Evolutionary conservation across 2,329 filamentous ascomycete genomes (phyloP).

Genomic region (Teratosphaeria destructans): DNA sequence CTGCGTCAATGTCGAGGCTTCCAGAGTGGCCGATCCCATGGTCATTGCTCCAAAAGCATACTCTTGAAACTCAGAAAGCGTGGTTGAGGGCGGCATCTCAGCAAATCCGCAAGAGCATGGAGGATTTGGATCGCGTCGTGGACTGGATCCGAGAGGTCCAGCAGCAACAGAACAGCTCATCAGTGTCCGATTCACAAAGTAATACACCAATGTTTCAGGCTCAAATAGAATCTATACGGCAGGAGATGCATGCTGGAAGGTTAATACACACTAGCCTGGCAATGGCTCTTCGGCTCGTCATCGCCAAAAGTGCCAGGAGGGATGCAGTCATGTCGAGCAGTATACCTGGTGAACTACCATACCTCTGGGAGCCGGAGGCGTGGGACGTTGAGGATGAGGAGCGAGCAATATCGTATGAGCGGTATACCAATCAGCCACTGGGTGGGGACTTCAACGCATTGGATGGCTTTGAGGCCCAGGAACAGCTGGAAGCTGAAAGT

Average conservation of each 20-base stretch:
- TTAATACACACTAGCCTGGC: background rate
- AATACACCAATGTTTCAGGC: background rate
- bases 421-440: background rate
- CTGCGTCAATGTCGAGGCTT: background rate
- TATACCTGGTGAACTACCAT: background rate
- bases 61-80: background rate
- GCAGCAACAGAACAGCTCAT: background rate
- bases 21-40: background rate
- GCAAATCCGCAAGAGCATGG: background rate
- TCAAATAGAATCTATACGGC: background rate
- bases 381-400: background rate
- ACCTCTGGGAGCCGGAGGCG: background rate
- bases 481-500: background rate
- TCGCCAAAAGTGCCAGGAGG: background rate
- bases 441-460: background rate
- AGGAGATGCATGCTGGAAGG: background rate
- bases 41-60: background rate
- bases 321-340: background rate
- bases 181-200: background rate
- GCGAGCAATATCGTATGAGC: background rate
- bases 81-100: background rate
- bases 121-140: background rate
- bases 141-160: background rate
- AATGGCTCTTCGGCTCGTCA: background rate
- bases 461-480: background rate